These are phyloP conservation scores for Colletotrichum viniferum DNA, from an alignment of 2,329 filamentous ascomycete species.

Conservation along the genomic window DNA sequence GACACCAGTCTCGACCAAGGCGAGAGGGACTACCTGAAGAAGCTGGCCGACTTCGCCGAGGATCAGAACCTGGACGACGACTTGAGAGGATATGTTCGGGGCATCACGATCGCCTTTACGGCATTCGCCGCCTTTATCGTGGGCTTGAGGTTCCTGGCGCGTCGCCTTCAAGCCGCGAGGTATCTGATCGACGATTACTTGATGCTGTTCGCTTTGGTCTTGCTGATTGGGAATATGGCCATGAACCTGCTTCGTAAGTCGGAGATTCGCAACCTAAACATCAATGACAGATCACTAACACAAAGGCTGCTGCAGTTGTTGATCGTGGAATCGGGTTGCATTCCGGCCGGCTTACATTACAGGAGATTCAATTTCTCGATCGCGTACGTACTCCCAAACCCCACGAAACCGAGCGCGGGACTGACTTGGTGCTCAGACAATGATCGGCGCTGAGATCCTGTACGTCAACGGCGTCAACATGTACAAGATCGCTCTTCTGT, in stretches of 20 bases:
- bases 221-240: constrained; percentile 11
- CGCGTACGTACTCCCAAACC: not conserved
- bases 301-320: not conserved
- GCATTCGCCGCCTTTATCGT: constrained; percentile 8
- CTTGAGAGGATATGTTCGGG: constrained; percentile 2
- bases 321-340: constrained; percentile 8
- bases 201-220: not conserved
- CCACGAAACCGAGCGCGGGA: not conserved
- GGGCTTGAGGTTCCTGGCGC: constrained; percentile 4
- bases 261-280: accelerated
- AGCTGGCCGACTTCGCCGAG: constrained; percentile 7
- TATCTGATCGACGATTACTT: constrained; percentile 17
- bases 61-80: constrained; percentile 11
- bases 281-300: not conserved
- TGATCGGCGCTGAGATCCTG: constrained; percentile 15
- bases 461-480: constrained; percentile 21
- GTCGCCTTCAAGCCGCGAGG: constrained; percentile 9
- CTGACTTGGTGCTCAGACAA: not conserved
- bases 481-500: constrained; percentile 42
- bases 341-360: constrained; percentile 4
- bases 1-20: constrained; percentile 3
- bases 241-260: constrained; percentile 15
- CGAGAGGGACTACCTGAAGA: constrained; percentile 10
- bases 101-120: constrained; percentile 15
- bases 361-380: constrained; percentile 13